These are phyloP conservation scores for Fallopia convolvulus DNA, from an alignment of 148 eudicot genomes.

Conservation along the genomic window DNA sequence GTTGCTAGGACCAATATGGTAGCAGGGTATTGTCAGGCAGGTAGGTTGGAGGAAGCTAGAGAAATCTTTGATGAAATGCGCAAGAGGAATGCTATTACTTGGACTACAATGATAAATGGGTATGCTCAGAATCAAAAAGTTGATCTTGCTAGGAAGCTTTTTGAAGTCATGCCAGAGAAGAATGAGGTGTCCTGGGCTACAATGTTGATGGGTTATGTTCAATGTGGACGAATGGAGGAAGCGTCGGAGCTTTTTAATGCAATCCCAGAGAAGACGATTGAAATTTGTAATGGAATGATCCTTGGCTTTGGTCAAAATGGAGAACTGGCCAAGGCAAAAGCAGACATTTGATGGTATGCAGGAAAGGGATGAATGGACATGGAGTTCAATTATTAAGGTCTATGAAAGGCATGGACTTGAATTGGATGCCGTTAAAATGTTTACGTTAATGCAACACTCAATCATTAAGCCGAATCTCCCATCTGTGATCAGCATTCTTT, in stretches of 20 bases:
- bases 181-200: slow-evolving; percentile 54
- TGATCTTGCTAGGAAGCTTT: slow-evolving; percentile 47
- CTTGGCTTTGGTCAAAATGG: slow-evolving; percentile 44
- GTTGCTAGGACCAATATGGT: slow-evolving; percentile 38
- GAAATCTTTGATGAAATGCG: slow-evolving; percentile 41
- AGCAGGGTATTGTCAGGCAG: slow-evolving; percentile 35
- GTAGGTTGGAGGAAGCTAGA: slow-evolving; percentile 34
- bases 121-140: slow-evolving; percentile 28
- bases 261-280: slow-evolving; percentile 34
- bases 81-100: slow-evolving; percentile 31
- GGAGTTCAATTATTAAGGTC: slow-evolving; percentile 43
- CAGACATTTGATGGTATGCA: slow-evolving; percentile 29
- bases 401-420: slow-evolving; percentile 36
- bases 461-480: slow-evolving; percentile 28
- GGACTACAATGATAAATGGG: slow-evolving; percentile 43
- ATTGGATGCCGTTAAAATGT: slow-evolving; percentile 29
- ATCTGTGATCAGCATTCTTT: slow-evolving; percentile 35
- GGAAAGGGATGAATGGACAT: slow-evolving; percentile 37
- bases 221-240: slow-evolving; percentile 40
- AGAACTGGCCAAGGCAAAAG: slow-evolving; percentile 34
- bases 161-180: slow-evolving; percentile 53
- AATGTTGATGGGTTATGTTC: slow-evolving; percentile 49
- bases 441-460: slow-evolving; percentile 30
- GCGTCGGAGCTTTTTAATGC: slow-evolving; percentile 38
- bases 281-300: slow-evolving; percentile 39